Conservation (phyloP, 2,329 filamentous ascomycete species). For the Zymoseptoria passerinii region DNA sequence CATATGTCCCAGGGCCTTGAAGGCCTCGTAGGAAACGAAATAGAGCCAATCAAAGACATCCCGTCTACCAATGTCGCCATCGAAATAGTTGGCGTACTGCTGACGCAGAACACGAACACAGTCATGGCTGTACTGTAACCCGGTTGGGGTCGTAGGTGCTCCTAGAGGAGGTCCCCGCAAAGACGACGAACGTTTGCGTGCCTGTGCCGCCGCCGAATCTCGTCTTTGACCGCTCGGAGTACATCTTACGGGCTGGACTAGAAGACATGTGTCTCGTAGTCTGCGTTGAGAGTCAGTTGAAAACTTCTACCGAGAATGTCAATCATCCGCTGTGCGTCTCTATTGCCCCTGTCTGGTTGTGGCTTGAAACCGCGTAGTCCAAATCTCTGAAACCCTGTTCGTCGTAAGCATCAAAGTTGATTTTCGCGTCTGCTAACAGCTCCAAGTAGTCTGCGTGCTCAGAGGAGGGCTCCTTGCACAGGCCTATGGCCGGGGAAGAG, state of each 20-base stretch:
- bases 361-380: slow-evolving; percentile 33
- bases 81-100: neutral
- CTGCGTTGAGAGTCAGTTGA: neutral
- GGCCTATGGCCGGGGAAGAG: slow-evolving; percentile 29
- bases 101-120: neutral
- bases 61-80: neutral
- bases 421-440: slow-evolving; percentile 29
- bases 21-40: no score
- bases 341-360: slow-evolving; percentile 21
- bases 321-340: neutral
- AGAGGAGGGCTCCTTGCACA: slow-evolving; percentile 34
- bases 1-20: neutral
- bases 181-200: neutral
- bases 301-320: neutral
- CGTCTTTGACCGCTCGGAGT: neutral
- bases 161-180: neutral
- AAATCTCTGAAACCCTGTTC: slow-evolving; percentile 32
- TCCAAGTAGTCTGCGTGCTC: slow-evolving; percentile 31
- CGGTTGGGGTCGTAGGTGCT: neutral
- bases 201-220: neutral
- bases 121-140: neutral
- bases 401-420: slow-evolving; percentile 28
- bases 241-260: neutral
- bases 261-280: neutral
- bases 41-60: no score